Conservation (phyloP, 371 early-diverging fungal genomes). For the Nematocida sp. region DNA sequence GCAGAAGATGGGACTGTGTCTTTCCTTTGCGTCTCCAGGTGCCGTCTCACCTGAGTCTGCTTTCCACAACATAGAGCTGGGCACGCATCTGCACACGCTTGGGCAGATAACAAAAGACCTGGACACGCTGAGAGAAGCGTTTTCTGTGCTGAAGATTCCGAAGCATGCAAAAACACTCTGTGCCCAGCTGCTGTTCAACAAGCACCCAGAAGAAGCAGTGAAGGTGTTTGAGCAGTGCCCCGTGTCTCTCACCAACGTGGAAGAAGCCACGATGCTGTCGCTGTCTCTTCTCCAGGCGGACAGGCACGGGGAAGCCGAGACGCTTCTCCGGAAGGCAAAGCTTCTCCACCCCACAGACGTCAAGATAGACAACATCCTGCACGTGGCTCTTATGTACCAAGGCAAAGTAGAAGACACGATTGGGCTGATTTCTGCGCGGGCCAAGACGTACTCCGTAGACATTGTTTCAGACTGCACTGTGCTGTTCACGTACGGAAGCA, state of each 20-base stretch:
- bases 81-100: background rate
- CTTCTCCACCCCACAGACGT: slow-evolving; percentile 15
- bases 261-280: slow-evolving; percentile 7
- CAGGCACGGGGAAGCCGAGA: slow-evolving; percentile 29
- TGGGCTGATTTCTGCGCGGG: background rate
- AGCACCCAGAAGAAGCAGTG: slow-evolving; percentile 10
- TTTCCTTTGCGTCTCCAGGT: background rate
- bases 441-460: slow-evolving; percentile 30
- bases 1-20: background rate
- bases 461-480: slow-evolving; percentile 18
- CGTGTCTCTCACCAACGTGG: slow-evolving; percentile 25
- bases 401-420: slow-evolving; percentile 22
- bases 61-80: slow-evolving; percentile 33
- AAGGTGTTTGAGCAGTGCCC: slow-evolving; percentile 8
- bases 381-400: slow-evolving; percentile 23
- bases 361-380: slow-evolving; percentile 23
- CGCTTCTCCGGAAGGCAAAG: slow-evolving; percentile 8
- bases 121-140: slow-evolving; percentile 28
- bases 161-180: slow-evolving; percentile 48
- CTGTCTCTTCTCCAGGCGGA: slow-evolving; percentile 14
- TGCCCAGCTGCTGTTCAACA: slow-evolving; percentile 8
- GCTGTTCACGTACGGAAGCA: slow-evolving; percentile 3
- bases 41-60: background rate
- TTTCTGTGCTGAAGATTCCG: slow-evolving; percentile 19
- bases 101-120: slow-evolving; percentile 2